Conservation (phyloP, 495 filamentous ascomycete species). For the Trichoderma orchidacearum region DNA sequence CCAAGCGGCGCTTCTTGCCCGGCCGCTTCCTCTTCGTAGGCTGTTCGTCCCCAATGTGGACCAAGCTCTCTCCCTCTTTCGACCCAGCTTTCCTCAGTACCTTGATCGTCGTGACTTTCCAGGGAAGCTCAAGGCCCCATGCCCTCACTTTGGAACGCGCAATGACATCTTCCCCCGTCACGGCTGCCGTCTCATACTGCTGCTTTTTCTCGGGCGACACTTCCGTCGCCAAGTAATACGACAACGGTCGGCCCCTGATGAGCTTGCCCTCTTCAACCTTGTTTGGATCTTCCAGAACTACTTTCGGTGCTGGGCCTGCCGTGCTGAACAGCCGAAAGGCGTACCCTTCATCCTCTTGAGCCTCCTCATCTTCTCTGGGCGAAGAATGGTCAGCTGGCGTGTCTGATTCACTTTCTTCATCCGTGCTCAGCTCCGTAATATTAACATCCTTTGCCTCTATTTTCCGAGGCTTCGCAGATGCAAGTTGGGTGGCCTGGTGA, state of each 20-base stretch:
- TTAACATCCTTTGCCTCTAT: too few species aligned
- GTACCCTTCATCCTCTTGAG: constrained; percentile 22
- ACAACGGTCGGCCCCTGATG: constrained; percentile 23
- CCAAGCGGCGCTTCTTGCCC: constrained; percentile 40
- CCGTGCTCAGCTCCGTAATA: constrained; percentile 3
- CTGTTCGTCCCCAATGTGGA: constrained; percentile 7
- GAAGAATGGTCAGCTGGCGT: background rate
- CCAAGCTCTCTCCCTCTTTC: background rate
- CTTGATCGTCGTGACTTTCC: constrained; percentile 32
- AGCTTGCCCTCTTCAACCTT: constrained; percentile 19
- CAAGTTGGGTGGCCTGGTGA: background rate
- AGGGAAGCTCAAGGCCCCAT: constrained; percentile 41
- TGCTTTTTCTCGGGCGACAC: constrained; percentile 14
- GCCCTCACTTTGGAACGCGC: constrained; percentile 22
- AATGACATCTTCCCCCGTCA: constrained; percentile 30
- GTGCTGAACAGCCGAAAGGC: constrained; percentile 40
- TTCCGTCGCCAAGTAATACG: constrained; percentile 29
- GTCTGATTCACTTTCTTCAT: constrained; percentile 4
- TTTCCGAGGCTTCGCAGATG: background rate
- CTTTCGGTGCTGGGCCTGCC: constrained; percentile 17
- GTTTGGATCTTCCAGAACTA: constrained; percentile 14
- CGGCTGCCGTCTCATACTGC: constrained; percentile 22
- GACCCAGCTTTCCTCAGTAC: constrained; percentile 4
- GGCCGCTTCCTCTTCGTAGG: constrained; percentile 26
- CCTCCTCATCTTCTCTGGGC: constrained; percentile 2